Evolutionary conservation across 164 flowering plant species (phyloP), one percentile per base, ranked within the genome.

Genomic region (Protea cynaroides): DNA sequence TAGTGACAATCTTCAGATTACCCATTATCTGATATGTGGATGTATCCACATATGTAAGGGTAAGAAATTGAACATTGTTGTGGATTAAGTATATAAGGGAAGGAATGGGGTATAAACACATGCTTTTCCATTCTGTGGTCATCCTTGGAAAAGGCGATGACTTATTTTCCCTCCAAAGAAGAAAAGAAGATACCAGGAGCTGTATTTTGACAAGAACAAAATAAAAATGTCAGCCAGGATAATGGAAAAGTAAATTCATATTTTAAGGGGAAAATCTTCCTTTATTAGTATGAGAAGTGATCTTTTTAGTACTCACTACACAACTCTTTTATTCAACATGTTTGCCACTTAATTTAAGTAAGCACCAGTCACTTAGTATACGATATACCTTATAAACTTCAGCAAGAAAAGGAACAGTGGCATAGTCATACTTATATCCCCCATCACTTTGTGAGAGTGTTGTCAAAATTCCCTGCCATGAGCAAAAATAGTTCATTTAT

Each of bases 21-120:
- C 97, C 97, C 98, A 94, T 89, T 59, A 90, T 90, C 76, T 94
- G 98, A 79, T 94, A 90, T 3, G 97, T 90, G 67, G 98, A 94
- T 40, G 98, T 87, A 75, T 94, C 98, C 71, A 90, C 90, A 73
- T 85, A 94, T 22, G 86, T 89, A 58, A 90, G 79, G 24, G 98
- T 94, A 61, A 96, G 97, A 75, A 94, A 94, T 61, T 94, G 98
- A 62, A 94, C 90, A 78, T 94, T 94, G 74, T 94, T 94, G 76
- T 94, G 98, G 58, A 91, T 72, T 13, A 94, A 80, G 72, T 94
- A 94, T 72, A 94, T 91, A 69, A 94, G 65, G 10, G 97, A 91
- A 53, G 98, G 97, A 66, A 93, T 85, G 10, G 92, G 92, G 71
- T 77, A 94, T 50, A 91, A 71, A 7, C 95, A 81, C 61, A 91